Conservation (phyloP, 257 asterid species). For the Salvia miltiorrhiza region DNA sequence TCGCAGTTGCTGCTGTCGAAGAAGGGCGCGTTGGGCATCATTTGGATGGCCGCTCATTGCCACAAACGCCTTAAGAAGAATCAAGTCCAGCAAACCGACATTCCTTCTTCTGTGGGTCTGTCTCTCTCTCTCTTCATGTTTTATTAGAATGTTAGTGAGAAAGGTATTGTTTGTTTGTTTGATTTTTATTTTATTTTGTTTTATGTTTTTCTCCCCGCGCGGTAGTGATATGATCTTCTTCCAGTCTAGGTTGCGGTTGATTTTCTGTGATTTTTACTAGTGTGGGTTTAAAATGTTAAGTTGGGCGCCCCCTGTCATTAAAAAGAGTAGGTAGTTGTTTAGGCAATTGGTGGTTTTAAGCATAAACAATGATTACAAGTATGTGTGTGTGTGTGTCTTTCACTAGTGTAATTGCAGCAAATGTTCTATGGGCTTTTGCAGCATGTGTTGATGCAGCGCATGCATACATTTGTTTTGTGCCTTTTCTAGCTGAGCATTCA, state of each 20-base stretch:
- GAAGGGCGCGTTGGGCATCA: conserved; percentile 65
- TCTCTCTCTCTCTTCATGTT: conserved; percentile 7
- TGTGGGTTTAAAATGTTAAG: neutral
- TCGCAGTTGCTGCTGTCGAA: conserved; percentile 69
- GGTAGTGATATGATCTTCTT: neutral
- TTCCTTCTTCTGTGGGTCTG: conserved; percentile 77
- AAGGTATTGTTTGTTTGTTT: neutral
- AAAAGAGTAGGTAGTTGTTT: neutral
- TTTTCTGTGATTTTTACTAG: neutral
- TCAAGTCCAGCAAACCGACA: conserved; percentile 57
- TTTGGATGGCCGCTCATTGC: conserved; percentile 98
- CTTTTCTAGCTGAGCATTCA: neutral
- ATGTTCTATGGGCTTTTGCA: neutral
- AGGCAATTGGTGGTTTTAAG: neutral
- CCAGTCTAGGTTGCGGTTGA: neutral
- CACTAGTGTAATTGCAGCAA: neutral
- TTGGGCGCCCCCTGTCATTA: neutral
- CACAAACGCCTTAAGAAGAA: conserved; percentile 51
- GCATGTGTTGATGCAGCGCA: neutral
- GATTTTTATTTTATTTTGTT: too few relatives aligned
- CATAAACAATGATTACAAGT: neutral
- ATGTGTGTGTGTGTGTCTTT: neutral
- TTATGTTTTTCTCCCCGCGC: neutral
- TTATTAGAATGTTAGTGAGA: conserved; percentile 1
- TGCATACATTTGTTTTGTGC: neutral